phyloP scores from a whole-genome alignment of 352 stramenopile species.

The Phytophthora foliorum region DNA sequence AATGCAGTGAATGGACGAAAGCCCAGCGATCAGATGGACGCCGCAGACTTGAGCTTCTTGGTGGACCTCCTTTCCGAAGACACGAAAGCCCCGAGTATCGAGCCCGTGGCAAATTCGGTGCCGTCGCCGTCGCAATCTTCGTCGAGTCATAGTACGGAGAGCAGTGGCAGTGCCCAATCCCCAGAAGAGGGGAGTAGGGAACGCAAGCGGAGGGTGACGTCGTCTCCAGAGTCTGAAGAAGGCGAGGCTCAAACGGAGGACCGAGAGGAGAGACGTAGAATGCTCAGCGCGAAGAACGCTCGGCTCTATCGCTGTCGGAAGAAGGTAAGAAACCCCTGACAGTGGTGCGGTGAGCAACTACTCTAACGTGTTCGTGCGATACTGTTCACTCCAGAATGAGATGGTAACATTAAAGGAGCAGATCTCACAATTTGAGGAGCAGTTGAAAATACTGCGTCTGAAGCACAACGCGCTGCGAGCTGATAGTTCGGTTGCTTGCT shows the following conservation, averaged over 20 bases:
- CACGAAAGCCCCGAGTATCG: conserved; percentile 28
- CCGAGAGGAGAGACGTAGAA: conserved; percentile 39
- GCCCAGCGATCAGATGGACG: conserved; percentile 20
- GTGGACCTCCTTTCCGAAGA: conserved; percentile 60
- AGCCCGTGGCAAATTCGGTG: not conserved
- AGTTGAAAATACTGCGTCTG: conserved; percentile 32
- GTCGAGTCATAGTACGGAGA: conserved; percentile 7
- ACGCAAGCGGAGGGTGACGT: conserved; percentile 5
- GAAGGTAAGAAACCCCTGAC: conserved; percentile 29
- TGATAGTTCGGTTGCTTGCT: conserved; percentile 31
- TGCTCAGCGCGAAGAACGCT: conserved; percentile 49
- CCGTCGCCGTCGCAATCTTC: conserved; percentile 13
- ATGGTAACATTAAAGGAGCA: conserved; percentile 30
- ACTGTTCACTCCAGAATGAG: conserved; percentile 20
- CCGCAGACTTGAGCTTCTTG: conserved; percentile 48
- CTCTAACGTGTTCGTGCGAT: not conserved
- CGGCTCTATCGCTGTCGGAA: conserved; percentile 53
- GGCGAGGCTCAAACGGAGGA: conserved; percentile 14
- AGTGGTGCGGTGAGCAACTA: not conserved
- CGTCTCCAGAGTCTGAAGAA: not conserved
- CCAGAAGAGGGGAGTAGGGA: not conserved
- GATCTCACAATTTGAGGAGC: conserved; percentile 27
- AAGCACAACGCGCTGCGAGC: conserved; percentile 24
- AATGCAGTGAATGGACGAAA: not conserved
- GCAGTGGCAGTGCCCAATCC: not conserved